Evolutionary conservation across 176 grass and related monocot genomes (phyloP).

Genomic region (Carex littledalei): DNA sequence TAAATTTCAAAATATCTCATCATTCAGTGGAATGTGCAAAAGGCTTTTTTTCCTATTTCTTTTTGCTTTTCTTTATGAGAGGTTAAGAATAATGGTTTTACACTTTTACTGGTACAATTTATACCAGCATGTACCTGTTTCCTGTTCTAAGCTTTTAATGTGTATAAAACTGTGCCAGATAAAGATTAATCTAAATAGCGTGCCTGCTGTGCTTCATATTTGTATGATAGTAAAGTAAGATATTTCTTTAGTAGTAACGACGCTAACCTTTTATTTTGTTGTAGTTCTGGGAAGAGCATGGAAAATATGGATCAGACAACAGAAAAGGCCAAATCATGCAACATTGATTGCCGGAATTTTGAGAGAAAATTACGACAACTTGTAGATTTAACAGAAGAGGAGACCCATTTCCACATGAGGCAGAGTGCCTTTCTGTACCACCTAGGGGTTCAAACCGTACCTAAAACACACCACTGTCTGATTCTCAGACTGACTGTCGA

Average conservation of each 20-base stretch:
- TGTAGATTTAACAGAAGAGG: slow-evolving; percentile 73
- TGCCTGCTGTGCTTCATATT: not conserved
- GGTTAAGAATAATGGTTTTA: not conserved
- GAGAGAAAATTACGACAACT: slow-evolving; percentile 75
- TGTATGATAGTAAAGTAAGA: not conserved
- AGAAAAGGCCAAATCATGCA: slow-evolving; percentile 52
- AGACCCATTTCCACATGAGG: slow-evolving; percentile 80
- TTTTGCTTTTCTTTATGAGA: not conserved
- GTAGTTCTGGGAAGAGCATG: slow-evolving; percentile 57
- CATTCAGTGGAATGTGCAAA: not conserved
- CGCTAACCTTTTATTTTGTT: slow-evolving; percentile 20
- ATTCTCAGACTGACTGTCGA: slow-evolving; percentile 79
- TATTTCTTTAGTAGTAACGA: not conserved
- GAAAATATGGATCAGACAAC: slow-evolving; percentile 60
- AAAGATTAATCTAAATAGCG: not conserved
- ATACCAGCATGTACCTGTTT: not conserved
- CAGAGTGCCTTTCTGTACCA: slow-evolving; percentile 80
- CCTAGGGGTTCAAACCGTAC: slow-evolving; percentile 64
- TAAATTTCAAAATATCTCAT: not conserved
- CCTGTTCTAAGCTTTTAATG: not conserved
- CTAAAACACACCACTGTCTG: slow-evolving; percentile 79
- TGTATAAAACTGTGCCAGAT: not conserved
- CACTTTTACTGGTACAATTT: not conserved
- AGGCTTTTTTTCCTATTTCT: not conserved
- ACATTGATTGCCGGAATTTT: slow-evolving; percentile 66